Percentiles rank a stretch among this genome's conserved stretches.
Evolutionary conservation across 2,329 filamentous ascomycete species (phyloP).

Genomic region (Paraconiothyrium sp.): DNA sequence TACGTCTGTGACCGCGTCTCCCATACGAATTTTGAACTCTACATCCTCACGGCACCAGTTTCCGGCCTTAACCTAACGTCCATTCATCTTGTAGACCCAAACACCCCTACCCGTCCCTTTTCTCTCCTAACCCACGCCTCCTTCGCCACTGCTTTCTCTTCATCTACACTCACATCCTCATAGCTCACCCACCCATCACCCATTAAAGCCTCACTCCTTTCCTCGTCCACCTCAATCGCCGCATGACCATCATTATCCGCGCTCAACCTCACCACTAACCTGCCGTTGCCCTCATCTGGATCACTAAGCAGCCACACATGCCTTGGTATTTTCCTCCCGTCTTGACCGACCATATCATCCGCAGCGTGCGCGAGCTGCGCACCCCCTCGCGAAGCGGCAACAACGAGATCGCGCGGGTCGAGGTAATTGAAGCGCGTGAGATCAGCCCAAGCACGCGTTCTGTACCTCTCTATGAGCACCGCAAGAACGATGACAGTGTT

Average conservation of each 20-base stretch:
- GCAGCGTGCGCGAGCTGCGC: constrained; percentile 31
- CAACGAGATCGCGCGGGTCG: constrained; percentile 40
- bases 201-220: constrained; percentile 12
- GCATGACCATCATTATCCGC: constrained; percentile 33
- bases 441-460: constrained; percentile 34
- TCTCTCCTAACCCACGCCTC: constrained; percentile 9
- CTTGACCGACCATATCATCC: constrained; percentile 26
- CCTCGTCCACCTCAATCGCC: constrained; percentile 26
- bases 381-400: constrained; percentile 36
- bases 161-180: constrained; percentile 5
- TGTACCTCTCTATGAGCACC: constrained; percentile 33
- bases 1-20: too few relatives aligned
- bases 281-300: constrained; percentile 37
- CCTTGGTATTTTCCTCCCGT: constrained; percentile 25
- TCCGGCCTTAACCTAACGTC: not conserved
- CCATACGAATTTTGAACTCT: too few relatives aligned
- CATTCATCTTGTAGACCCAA: not conserved
- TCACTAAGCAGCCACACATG: constrained; percentile 36
- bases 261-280: constrained; percentile 30
- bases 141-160: constrained; percentile 10
- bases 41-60: not conserved
- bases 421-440: constrained; percentile 42
- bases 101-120: constrained; percentile 14
- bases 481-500: constrained; percentile 36
- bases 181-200: constrained; percentile 6